Base-by-base conservation (phyloP, 139 green algal genomes). In the Eudorina sp. region DNA sequence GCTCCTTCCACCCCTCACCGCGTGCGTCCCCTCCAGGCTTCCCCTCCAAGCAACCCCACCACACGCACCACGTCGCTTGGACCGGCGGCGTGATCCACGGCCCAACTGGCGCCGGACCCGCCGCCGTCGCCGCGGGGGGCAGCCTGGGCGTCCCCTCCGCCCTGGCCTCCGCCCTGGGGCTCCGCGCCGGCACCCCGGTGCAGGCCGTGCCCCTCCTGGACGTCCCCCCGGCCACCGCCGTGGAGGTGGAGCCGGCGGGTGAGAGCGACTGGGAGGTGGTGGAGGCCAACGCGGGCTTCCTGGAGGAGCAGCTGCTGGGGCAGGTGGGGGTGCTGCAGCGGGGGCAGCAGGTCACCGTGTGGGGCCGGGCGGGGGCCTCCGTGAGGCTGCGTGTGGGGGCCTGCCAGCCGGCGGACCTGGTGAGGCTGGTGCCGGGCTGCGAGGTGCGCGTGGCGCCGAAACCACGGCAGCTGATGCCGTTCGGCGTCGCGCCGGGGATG, bases 251-350 rank as follows among this genome's bases (percentile, higher is more conserved):
- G 81, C 91, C 92, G 19, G 14, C 51, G 31, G 64, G 62, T 31
- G 43, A 60, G 41, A 55, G 96, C 84, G 96, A 98, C 89, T 98
- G 96, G 96, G 96, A 98, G 90, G 75, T 98, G 55, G 86, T 98
- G 73, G 94, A 98, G 85, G 81, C 94, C 41, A 97, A 98, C 83
- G 94, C 92, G 3, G 94, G 90, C 3, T 93, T 94, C 51, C 84
- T 98, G 72, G 96, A 98, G 70, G 91, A 96, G n/a, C 86, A 93
- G 53, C 79, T 98, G 80, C 91, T 97, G 41, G 86, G 84, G 21
- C 95, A 97, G 92, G 93, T 92, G 25, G 29, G 86, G 64, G 94
- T 97, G n/a, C 90, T 96, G 29, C 74, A 75, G 13, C 53, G 84
- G 5, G 92, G 92, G 4, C 94, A 98, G 90, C 70, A 84, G 2